Percentiles rank a stretch among this genome's conserved stretches.
Evolutionary conservation across 805 yeast species (phyloP).

Genomic region (Kluyveromyces lactis): DNA sequence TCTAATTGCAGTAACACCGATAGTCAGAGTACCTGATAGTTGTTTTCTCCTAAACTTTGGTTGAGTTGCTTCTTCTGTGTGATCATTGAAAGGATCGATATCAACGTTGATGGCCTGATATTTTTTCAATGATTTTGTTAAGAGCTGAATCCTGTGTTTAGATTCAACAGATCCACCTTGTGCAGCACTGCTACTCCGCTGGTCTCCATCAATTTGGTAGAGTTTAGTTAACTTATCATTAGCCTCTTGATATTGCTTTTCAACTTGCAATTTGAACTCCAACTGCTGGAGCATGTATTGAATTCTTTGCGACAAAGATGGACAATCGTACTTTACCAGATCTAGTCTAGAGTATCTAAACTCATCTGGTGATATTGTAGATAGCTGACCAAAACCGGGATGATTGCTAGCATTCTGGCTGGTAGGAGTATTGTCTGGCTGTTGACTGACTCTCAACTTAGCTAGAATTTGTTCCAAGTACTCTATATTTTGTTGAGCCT

Average conservation of each 20-base stretch:
- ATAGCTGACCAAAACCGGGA: conserved; percentile 26
- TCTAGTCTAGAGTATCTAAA: conserved; percentile 58
- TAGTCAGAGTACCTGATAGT: conserved; percentile 66
- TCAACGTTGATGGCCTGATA: conserved; percentile 84
- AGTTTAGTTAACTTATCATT: conserved; percentile 81
- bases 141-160: conserved; percentile 73
- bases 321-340: conserved; percentile 84
- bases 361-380: conserved; percentile 32
- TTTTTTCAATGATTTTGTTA: conserved; percentile 75
- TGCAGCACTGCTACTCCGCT: conserved; percentile 76
- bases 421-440: background rate
- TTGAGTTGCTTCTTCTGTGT: conserved; percentile 58
- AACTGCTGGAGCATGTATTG: conserved; percentile 93
- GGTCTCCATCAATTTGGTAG: conserved; percentile 87
- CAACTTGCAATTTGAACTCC: conserved; percentile 89
- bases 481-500: conserved; percentile 84
- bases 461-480: conserved; percentile 73
- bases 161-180: conserved; percentile 81
- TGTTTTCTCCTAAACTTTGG: conserved; percentile 76
- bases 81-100: conserved; percentile 45
- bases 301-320: conserved; percentile 88
- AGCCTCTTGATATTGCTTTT: conserved; percentile 86
- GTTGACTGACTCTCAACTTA: conserved; percentile 36
- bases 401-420: conserved; percentile 8
- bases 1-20: conserved; percentile 68